These are phyloP conservation scores for Lasiosphaeria miniovina DNA, from an alignment of 495 filamentous ascomycete genomes.

Conservation along the genomic window DNA sequence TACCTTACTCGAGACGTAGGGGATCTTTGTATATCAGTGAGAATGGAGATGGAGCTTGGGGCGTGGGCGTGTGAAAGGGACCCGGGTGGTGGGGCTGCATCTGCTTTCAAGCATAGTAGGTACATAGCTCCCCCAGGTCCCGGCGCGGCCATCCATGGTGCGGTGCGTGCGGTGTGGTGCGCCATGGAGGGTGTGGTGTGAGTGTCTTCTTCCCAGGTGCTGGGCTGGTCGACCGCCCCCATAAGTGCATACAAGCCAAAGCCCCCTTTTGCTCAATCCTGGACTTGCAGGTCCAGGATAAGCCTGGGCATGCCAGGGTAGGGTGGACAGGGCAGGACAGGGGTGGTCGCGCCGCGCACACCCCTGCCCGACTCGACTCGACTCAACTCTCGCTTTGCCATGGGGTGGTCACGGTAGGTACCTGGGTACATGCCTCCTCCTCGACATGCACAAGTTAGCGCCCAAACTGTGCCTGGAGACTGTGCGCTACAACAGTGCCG, in stretches of 20 bases:
- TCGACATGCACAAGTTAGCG: conserved; percentile 3
- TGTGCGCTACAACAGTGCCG: not conserved
- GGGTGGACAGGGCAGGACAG: not conserved
- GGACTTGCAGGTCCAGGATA: not conserved
- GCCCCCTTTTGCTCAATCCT: conserved; percentile 11
- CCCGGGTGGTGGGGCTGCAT: conserved; percentile 9
- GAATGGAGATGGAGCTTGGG: conserved; percentile 1
- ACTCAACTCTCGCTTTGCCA: too few relatives aligned
- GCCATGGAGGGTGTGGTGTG: too few relatives aligned
- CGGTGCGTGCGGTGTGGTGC: too few relatives aligned
- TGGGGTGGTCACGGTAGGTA: not conserved
- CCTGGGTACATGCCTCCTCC: not conserved
- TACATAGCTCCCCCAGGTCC: not conserved
- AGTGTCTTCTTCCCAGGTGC: too few relatives aligned
- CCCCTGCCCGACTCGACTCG: too few relatives aligned
- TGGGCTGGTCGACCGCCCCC: not conserved
- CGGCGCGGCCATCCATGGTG: too few relatives aligned
- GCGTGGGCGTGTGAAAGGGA: not conserved
- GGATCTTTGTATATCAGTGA: conserved; percentile 22
- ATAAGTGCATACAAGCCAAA: not conserved
- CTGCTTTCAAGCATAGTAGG: conserved; percentile 7
- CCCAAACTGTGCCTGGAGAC: conserved; percentile 3
- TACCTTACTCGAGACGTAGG: conserved; percentile 16
- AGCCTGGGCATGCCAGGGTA: conserved; percentile 7
- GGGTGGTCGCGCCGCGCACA: not conserved